Evolutionary conservation across 345 rosid species (phyloP).

Genomic region (Raphanus raphanistrum): DNA sequence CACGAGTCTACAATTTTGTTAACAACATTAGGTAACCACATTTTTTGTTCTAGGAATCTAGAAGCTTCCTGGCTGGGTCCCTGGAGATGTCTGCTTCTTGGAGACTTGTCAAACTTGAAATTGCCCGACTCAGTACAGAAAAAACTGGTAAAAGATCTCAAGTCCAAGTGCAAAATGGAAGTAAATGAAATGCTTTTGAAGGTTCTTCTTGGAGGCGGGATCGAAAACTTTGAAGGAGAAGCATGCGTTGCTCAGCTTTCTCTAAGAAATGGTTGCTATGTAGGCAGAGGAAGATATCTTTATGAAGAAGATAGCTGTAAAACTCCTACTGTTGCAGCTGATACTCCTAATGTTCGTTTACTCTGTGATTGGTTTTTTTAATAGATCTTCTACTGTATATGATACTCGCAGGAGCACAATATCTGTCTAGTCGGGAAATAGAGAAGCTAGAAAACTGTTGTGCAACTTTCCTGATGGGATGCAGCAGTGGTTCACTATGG

Average conservation of each 20-base stretch:
- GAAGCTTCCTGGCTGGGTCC: constrained; percentile 93
- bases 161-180: constrained; percentile 69
- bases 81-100: constrained; percentile 71
- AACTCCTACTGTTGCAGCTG: constrained; percentile 29
- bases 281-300: constrained; percentile 46
- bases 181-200: constrained; percentile 58
- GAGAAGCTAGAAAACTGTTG: constrained; percentile 77
- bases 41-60: constrained; percentile 51
- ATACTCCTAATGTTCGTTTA: constrained; percentile 30
- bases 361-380: constrained; percentile 18
- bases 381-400: constrained; percentile 1
- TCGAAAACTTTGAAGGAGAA: constrained; percentile 43
- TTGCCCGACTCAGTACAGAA: constrained; percentile 48
- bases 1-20: constrained; percentile 11
- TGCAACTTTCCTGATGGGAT: constrained; percentile 86
- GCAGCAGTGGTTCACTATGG: constrained; percentile 83
- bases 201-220: constrained; percentile 61
- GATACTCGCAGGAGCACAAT: constrained; percentile 63
- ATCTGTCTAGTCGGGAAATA: constrained; percentile 62
- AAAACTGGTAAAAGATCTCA: constrained; percentile 60
- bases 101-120: constrained; percentile 53
- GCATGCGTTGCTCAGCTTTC: constrained; percentile 47
- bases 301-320: constrained; percentile 41
- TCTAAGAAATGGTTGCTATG: constrained; percentile 59
- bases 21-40: constrained; percentile 18